A percentile compares a stretch with the other conserved stretches of the same genome.
Conservation (phyloP, 1,284 basidiomycete species). For the Xanthoconium separans region DNA sequence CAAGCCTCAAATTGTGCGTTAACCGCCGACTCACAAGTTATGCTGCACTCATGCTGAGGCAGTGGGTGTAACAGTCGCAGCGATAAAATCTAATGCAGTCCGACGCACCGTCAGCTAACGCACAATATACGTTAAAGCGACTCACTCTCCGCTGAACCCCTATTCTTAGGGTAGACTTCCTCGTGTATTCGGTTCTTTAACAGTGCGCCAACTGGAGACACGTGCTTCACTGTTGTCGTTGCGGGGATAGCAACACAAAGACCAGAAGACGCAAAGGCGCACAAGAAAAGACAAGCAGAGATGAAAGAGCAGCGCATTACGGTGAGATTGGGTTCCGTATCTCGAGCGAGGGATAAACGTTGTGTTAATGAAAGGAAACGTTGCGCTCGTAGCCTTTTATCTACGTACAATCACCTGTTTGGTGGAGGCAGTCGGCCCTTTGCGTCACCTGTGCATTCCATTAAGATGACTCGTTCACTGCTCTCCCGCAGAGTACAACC, state of each 20-base stretch:
- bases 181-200: slow-evolving; percentile 25
- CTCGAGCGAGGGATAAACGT: background rate
- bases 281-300: slow-evolving; percentile 12
- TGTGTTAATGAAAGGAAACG: background rate
- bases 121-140: background rate
- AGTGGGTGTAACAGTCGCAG: background rate
- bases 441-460: background rate
- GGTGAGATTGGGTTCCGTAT: slow-evolving; percentile 6
- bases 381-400: background rate
- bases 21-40: background rate
- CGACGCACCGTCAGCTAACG: slow-evolving; percentile 1
- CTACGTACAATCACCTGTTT: background rate
- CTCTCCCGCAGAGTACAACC: background rate
- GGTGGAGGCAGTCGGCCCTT: background rate
- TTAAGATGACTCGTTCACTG: background rate
- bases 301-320: slow-evolving; percentile 13
- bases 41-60: background rate
- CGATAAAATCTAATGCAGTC: background rate
- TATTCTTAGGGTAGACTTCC: slow-evolving; percentile 12
- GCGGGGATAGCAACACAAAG: slow-evolving; percentile 9
- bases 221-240: background rate
- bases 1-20: background rate
- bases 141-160: slow-evolving; percentile 3
- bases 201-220: slow-evolving; percentile 10
- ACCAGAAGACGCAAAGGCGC: slow-evolving; percentile 10